Conservation (phyloP, 805 yeast species). For the Lipomyces sp. region DNA sequence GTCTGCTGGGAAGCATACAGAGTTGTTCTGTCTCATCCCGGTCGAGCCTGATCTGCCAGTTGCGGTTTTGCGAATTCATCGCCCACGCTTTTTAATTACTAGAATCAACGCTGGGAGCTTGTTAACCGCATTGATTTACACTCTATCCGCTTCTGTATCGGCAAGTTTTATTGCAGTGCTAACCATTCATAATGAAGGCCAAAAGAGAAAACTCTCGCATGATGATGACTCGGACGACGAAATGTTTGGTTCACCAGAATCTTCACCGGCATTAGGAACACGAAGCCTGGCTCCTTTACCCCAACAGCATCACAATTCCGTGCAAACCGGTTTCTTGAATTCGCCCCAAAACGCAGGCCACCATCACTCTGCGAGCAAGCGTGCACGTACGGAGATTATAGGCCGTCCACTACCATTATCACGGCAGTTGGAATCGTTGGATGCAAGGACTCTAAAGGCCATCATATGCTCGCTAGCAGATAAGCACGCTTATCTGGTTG, state of each 20-base stretch:
- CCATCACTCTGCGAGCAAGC: constrained; percentile 20
- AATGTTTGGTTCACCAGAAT: constrained; percentile 32
- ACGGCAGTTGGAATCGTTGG: constrained; percentile 71
- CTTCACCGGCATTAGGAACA: constrained; percentile 15
- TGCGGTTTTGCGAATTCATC: neutral
- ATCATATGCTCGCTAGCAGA: constrained; percentile 60
- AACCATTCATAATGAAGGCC: constrained; percentile 12
- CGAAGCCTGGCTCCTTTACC: constrained; percentile 9
- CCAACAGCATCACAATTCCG: constrained; percentile 9
- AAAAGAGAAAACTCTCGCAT: constrained; percentile 22
- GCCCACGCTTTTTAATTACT: neutral
- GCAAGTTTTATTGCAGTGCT: neutral
- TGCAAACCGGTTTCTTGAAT: constrained; percentile 1
- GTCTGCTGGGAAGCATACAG: neutral
- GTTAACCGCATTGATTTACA: too few relatives aligned
- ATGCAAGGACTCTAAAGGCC: constrained; percentile 57
- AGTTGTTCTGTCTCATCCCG: neutral
- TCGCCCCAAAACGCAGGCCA: neutral
- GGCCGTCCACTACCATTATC: constrained; percentile 67
- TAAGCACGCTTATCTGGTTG: constrained; percentile 64
- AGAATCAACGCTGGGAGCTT: neutral
- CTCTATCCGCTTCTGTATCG: neutral
- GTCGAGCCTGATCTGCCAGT: neutral
- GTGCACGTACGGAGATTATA: constrained; percentile 33
- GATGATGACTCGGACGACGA: constrained; percentile 36